phyloP scores from a whole-genome alignment of 768 basidiomycete genomes.

The Scleroderma bovista region DNA sequence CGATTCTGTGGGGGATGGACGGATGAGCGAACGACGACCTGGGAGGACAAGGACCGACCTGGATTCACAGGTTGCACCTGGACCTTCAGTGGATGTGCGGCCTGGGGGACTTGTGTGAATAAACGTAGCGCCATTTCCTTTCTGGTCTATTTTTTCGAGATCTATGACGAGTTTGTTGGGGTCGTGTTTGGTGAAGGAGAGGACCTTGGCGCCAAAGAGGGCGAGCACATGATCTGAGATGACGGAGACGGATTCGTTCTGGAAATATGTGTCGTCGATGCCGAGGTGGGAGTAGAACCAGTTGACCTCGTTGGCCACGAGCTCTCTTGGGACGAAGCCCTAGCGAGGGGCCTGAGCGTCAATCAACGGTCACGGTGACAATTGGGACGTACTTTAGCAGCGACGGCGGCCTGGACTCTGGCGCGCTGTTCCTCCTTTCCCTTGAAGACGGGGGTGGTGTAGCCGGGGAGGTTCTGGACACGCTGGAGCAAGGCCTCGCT shows the following conservation, averaged over 20 bases:
- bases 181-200: constrained; percentile 93
- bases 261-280: constrained; percentile 90
- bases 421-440: constrained; percentile 87
- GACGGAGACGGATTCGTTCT: constrained; percentile 59
- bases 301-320: constrained; percentile 83
- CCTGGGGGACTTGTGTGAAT: constrained; percentile 90
- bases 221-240: constrained; percentile 89
- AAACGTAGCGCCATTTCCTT: constrained; percentile 82
- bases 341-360: constrained; percentile 18
- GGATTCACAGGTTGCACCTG: constrained; percentile 85
- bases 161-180: constrained; percentile 88
- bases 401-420: constrained; percentile 71
- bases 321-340: constrained; percentile 91
- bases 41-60: constrained; percentile 41
- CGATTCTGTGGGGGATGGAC: constrained; percentile 55
- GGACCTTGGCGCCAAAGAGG: constrained; percentile 90
- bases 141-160: constrained; percentile 84
- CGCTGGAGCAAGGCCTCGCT: constrained; percentile 54
- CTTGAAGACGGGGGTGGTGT: constrained; percentile 87
- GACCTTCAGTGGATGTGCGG: constrained; percentile 74
- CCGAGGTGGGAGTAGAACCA: constrained; percentile 95
- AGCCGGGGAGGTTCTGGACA: constrained; percentile 79
- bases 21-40: constrained; percentile 7
- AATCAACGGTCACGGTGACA: background rate
- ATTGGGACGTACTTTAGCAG: constrained; percentile 52